Evolutionary conservation across 345 rosid species (phyloP).

Genomic region (Brassica juncea): DNA sequence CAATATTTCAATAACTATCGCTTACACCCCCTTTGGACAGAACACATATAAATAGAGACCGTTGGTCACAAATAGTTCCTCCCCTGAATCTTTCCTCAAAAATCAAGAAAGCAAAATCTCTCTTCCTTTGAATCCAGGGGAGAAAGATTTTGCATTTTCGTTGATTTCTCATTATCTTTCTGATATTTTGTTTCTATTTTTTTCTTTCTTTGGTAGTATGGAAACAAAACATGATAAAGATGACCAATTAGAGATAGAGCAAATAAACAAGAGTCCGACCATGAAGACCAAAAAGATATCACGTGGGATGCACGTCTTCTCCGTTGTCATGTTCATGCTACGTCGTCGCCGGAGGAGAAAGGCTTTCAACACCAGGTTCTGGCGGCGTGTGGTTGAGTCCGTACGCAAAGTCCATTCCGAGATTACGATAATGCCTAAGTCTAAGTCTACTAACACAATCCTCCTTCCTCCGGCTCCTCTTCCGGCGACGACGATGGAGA

Average conservation of each 20-base stretch:
- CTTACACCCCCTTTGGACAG: not conserved
- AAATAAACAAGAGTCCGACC: conserved; percentile 2
- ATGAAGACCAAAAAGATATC: conserved; percentile 35
- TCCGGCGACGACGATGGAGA: not conserved
- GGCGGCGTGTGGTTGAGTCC: conserved; percentile 53
- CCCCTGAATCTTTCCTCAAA: not conserved
- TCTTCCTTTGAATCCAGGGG: conserved; percentile 33
- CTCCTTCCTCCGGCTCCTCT: conserved; percentile 41
- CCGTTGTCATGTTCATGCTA: conserved; percentile 50
- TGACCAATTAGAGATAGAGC: conserved; percentile 31
- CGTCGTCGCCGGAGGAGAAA: conserved; percentile 42
- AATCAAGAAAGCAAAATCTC: conserved; percentile 1
- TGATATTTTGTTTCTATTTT: conserved; percentile 6
- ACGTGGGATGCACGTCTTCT: conserved; percentile 49
- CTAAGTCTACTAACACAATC: conserved; percentile 38
- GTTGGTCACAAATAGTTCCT: conserved; percentile 3
- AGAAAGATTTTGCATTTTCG: conserved; percentile 18
- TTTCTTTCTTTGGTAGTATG: conserved; percentile 3
- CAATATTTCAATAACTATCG: not conserved
- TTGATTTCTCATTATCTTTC: not conserved
- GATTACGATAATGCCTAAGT: conserved; percentile 28
- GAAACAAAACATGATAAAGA: conserved; percentile 35
- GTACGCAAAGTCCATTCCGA: conserved; percentile 41
- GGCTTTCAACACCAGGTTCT: conserved; percentile 36
- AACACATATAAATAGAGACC: conserved; percentile 32